phyloP scores from a whole-genome alignment of 257 asterid genomes.

The Solanum peruvianum region DNA sequence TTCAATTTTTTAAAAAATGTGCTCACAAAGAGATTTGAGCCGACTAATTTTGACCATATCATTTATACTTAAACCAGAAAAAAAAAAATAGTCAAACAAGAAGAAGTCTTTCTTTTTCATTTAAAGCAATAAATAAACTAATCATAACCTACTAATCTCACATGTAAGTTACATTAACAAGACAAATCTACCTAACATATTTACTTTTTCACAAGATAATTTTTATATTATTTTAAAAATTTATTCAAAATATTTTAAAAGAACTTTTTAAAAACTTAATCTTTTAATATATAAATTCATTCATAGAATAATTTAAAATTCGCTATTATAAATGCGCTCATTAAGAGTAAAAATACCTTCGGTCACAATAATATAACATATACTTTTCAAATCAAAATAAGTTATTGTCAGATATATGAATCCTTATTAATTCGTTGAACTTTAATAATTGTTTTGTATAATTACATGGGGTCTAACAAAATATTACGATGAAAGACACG shows the following conservation, averaged over 20 bases:
- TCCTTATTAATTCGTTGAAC: neutral
- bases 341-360: neutral
- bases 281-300: neutral
- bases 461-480: no score
- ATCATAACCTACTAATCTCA: neutral
- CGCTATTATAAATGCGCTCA: neutral
- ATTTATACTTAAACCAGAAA: neutral
- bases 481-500: neutral
- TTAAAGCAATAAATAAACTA: neutral
- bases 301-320: neutral
- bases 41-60: neutral
- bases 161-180: neutral
- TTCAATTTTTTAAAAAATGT: rapidly evolving
- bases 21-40: neutral
- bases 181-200: neutral
- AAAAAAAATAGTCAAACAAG: neutral
- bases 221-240: neutral
- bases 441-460: no score
- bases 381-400: neutral
- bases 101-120: neutral
- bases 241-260: neutral
- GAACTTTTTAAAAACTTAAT: neutral
- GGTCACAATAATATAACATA: neutral
- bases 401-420: rapidly evolving
- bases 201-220: neutral